phyloP scores from a whole-genome alignment of 208 protist genomes.

The Acanthamoeba divionensis region DNA sequence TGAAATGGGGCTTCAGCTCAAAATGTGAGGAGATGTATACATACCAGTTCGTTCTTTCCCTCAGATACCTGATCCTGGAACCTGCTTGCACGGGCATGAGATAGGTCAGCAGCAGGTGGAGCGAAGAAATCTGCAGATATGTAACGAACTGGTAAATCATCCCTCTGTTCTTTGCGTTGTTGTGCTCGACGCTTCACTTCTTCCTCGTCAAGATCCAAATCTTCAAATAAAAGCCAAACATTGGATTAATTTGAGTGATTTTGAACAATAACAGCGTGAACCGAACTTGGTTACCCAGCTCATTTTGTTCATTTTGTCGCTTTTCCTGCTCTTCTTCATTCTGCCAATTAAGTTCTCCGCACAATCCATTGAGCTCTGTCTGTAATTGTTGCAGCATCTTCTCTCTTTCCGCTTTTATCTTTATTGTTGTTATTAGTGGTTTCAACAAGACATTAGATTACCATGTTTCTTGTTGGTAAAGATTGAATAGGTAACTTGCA shows the following conservation, averaged over 20 bases:
- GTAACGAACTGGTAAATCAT: not conserved
- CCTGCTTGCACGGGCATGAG: not conserved
- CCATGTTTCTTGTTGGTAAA: not conserved
- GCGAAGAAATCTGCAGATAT: slow-evolving; percentile 17
- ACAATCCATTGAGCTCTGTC: not conserved
- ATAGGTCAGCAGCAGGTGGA: not conserved
- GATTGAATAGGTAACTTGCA: not conserved
- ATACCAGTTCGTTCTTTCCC: slow-evolving; percentile 22
- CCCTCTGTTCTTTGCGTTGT: not conserved
- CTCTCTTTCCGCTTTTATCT: not conserved
- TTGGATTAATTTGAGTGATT: too few relatives aligned
- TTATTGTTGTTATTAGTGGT: not conserved
- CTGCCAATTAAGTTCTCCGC: slow-evolving; percentile 16
- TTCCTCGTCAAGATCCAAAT: not conserved
- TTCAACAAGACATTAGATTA: not conserved
- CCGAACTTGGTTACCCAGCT: too few relatives aligned
- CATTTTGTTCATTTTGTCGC: not conserved
- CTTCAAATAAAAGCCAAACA: too few relatives aligned
- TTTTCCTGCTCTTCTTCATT: not conserved
- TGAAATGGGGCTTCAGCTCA: not conserved
- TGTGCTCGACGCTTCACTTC: not conserved
- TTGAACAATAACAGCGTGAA: too few relatives aligned
- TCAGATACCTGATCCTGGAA: slow-evolving; percentile 11
- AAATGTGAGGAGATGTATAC: not conserved
- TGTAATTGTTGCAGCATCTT: not conserved